These are phyloP conservation scores for Pichia cabralensis DNA, from an alignment of 805 yeast genomes.

Conservation along the genomic window DNA sequence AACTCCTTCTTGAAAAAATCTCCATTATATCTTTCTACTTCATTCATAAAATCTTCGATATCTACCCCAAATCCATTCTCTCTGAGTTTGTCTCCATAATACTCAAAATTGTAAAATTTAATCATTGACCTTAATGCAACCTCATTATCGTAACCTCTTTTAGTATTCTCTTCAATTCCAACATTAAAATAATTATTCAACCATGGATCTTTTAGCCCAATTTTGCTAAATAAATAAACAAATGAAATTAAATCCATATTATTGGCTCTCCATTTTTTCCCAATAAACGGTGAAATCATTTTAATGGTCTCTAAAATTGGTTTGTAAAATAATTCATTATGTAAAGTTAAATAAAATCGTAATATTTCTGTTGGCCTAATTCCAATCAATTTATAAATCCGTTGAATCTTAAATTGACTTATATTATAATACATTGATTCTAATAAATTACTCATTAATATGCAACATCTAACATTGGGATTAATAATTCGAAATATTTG, in stretches of 20 bases:
- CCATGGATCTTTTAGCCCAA: constrained; percentile 79
- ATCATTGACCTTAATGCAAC: constrained; percentile 69
- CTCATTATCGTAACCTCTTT: constrained; percentile 77
- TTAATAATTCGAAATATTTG: constrained; percentile 10
- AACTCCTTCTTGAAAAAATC: constrained; percentile 30
- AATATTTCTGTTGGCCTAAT: constrained; percentile 53
- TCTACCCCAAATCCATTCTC: constrained; percentile 43
- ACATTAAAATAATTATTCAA: constrained; percentile 69
- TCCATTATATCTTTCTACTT: constrained; percentile 12
- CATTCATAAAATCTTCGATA: constrained; percentile 10
- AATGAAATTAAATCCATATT: constrained; percentile 91
- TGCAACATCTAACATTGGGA: constrained; percentile 34
- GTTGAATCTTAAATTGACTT: constrained; percentile 55
- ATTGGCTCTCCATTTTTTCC: constrained; percentile 85
- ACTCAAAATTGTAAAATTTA: constrained; percentile 62
- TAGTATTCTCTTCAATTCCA: constrained; percentile 65
- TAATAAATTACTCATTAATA: constrained; percentile 41
- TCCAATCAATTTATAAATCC: constrained; percentile 55
- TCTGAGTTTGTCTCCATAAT: constrained; percentile 43
- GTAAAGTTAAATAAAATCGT: constrained; percentile 47
- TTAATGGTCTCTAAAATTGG: constrained; percentile 70
- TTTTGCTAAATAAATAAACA: constrained; percentile 65
- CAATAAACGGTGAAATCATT: constrained; percentile 79
- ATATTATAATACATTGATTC: constrained; percentile 47
- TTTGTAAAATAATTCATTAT: constrained; percentile 50